Conservation (phyloP, 2,329 filamentous ascomycete genomes). For the Talaromyces atroroseus region DNA sequence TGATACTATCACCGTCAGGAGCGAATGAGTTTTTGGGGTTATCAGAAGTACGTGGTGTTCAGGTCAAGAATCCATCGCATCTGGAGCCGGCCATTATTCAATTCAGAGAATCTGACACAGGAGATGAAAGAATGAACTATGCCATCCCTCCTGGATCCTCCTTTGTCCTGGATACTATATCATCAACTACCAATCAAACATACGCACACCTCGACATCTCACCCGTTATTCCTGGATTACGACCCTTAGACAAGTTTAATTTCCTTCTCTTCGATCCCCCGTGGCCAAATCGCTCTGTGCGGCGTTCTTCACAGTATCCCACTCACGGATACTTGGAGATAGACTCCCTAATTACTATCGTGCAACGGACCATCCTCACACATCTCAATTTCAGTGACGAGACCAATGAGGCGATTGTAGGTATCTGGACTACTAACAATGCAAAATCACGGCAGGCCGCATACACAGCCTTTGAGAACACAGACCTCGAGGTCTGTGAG, state of each 20-base stretch:
- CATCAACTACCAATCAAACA: slow-evolving; percentile 17
- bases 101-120: slow-evolving; percentile 10
- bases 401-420: slow-evolving; percentile 37
- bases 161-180: slow-evolving; percentile 40
- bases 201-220: not conserved
- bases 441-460: slow-evolving; percentile 44
- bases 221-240: slow-evolving; percentile 21
- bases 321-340: slow-evolving; percentile 27
- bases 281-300: slow-evolving; percentile 58
- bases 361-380: slow-evolving; percentile 41
- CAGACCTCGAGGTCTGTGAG: slow-evolving; percentile 48
- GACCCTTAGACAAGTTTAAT: slow-evolving; percentile 42
- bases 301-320: slow-evolving; percentile 47
- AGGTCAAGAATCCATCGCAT: slow-evolving; percentile 28
- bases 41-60: slow-evolving; percentile 18
- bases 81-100: slow-evolving; percentile 15
- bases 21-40: slow-evolving; percentile 26
- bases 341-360: slow-evolving; percentile 24
- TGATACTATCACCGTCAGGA: slow-evolving; percentile 28
- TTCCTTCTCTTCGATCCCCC: slow-evolving; percentile 59
- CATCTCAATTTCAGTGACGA: slow-evolving; percentile 31
- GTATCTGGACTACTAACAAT: slow-evolving; percentile 60
- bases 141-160: slow-evolving; percentile 46
- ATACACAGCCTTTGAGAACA: slow-evolving; percentile 38
- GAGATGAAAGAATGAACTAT: slow-evolving; percentile 20